These are phyloP conservation scores for Candida peoriensis DNA, from an alignment of 805 yeast genomes.

Conservation along the genomic window DNA sequence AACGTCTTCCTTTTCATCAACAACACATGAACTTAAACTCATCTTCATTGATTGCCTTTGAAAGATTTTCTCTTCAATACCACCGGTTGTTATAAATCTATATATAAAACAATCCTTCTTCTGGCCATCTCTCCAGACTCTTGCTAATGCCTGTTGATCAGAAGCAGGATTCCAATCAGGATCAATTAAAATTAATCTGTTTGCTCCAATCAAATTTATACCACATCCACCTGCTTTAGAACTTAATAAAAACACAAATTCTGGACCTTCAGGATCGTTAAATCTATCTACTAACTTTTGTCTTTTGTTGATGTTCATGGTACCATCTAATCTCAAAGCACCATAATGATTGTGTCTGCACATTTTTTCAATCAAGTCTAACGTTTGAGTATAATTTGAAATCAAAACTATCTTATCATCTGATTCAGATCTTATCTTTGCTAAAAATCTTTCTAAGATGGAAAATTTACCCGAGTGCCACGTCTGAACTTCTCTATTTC, in stretches of 20 bases:
- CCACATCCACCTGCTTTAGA: constrained; percentile 99
- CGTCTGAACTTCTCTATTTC: constrained; percentile 69
- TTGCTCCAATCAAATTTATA: constrained; percentile 94
- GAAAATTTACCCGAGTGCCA: constrained; percentile 84
- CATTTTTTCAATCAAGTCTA: constrained; percentile 83
- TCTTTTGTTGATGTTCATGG: constrained; percentile 86
- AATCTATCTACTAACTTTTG: constrained; percentile 89
- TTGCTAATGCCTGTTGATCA: constrained; percentile 94
- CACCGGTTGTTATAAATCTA: constrained; percentile 89
- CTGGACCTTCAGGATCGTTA: constrained; percentile 84
- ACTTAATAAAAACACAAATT: constrained; percentile 82
- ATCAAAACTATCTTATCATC: constrained; percentile 93
- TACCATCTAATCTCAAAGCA: constrained; percentile 80
- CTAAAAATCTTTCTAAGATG: constrained; percentile 79
- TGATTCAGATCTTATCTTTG: constrained; percentile 70
- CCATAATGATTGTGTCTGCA: constrained; percentile 78
- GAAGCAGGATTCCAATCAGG: constrained; percentile 99
- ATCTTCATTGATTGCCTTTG: constrained; percentile 95
- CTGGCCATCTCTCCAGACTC: constrained; percentile 99
- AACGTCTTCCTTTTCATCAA: constrained; percentile 93
- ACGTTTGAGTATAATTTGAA: constrained; percentile 90
- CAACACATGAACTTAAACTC: constrained; percentile 91
- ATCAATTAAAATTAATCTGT: constrained; percentile 80
- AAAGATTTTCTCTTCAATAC: constrained; percentile 93
- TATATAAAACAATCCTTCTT: constrained; percentile 95